Evolutionary conservation across 2,329 filamentous ascomycete species (phyloP).

Genomic region (Talaromyces islandicus): DNA sequence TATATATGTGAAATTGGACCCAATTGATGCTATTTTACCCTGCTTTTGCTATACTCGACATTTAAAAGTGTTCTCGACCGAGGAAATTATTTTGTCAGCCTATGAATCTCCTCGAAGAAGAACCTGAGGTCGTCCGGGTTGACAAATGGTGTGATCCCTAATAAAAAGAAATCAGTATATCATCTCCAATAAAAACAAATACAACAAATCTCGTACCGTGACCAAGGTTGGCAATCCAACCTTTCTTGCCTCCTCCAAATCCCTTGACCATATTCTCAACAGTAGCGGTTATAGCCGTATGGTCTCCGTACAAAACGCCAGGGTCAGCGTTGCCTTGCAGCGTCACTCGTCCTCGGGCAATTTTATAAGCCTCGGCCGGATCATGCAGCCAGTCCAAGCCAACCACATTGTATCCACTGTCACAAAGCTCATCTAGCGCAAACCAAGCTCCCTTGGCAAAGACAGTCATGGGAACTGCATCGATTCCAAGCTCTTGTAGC

Average conservation of each 20-base stretch:
- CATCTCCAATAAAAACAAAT: conserved; percentile 1
- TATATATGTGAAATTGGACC: not conserved
- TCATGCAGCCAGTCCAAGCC: conserved; percentile 94
- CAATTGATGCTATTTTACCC: not conserved
- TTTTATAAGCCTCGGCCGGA: conserved; percentile 72
- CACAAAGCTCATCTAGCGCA: conserved; percentile 78
- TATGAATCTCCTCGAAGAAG: conserved; percentile 88
- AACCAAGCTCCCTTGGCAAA: conserved; percentile 99
- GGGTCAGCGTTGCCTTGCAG: conserved; percentile 96
- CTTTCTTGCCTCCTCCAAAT: conserved; percentile 75
- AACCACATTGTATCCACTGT: conserved; percentile 87
- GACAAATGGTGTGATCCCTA: conserved; percentile 89
- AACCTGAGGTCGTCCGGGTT: conserved; percentile 90
- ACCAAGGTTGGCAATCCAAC: conserved; percentile 95
- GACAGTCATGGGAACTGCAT: conserved; percentile 89
- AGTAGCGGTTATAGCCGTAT: conserved; percentile 70
- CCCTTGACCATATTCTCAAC: conserved; percentile 84
- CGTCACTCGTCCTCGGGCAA: conserved; percentile 71
- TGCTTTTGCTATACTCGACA: not conserved
- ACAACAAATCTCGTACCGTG: conserved; percentile 62
- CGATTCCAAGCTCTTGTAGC: conserved; percentile 66
- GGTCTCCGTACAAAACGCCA: conserved; percentile 81
- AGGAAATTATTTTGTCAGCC: conserved; percentile 31
- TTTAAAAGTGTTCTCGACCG: not conserved
- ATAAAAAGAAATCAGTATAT: conserved; percentile 17